Base-by-base conservation (phyloP, 768 basidiomycete species). In the Amanita pseudoporphyria region DNA sequence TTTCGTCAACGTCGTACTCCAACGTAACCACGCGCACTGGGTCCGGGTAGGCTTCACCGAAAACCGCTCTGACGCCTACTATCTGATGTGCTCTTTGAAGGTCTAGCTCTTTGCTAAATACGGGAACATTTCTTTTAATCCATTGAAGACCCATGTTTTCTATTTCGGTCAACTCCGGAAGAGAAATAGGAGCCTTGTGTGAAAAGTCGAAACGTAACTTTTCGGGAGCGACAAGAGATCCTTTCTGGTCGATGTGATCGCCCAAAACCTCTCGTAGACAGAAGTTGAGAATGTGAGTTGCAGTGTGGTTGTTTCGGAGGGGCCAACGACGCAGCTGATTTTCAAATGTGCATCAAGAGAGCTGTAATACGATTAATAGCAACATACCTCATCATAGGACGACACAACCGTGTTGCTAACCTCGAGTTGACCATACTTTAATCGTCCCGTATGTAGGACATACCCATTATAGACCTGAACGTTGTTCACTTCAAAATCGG, bases 171-270 rank as follows among this genome's bases (percentile, higher is more conserved):
- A 98, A 75, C 45, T 98, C 94, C 2, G 78, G 65, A 1, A 79
- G 63, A n/a, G 78, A 63, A 53, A 98, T 86, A 52, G 82, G 83
- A 2, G 89, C 76, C 65, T 96, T 97, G 71, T 99, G 96, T 14
- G 91, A 94, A 67, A 98, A 99, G 66, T 99, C 96, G 68, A 99
- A 99, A 14, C 96, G 90, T 21, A 99, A 79, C 66, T 96, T 97
- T 19, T 83, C 81, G 0, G 93, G 91, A 1, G 96, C 93, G 54
- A 99, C 96, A 40, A 99, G 80, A 3, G 96, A 98, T 28, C 96
- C 96, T 62, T 89, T 96, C 64, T 99, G 96, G 65, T 98, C 96
- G 52, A 98, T 85, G 60, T 98, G 96, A 62, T 97, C 93, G 21
- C 96, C 96, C 9, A 98, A 81, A 9, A 91, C 79, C 61, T 98